phyloP scores from a whole-genome alignment of 352 stramenopile genomes.

The Phytophthora boehmeriae region DNA sequence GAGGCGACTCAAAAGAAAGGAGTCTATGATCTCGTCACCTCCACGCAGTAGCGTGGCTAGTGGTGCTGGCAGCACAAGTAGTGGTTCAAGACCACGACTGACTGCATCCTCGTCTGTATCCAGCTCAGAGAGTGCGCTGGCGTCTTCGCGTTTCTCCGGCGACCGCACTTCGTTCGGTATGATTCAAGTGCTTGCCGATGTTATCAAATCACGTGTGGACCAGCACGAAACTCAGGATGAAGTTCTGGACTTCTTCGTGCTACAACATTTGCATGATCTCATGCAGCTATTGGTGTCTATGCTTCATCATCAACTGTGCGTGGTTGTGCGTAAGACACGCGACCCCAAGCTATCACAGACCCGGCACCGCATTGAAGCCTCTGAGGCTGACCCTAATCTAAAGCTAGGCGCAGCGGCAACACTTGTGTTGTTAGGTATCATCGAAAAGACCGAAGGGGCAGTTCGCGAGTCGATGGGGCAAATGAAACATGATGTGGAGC shows the following conservation, averaged over 20 bases:
- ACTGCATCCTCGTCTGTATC: constrained; percentile 12
- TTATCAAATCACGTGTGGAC: constrained; percentile 41
- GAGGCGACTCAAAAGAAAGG: constrained; percentile 53
- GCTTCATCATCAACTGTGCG: constrained; percentile 70
- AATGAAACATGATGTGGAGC: constrained; percentile 19
- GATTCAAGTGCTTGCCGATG: constrained; percentile 65
- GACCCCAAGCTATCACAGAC: constrained; percentile 68
- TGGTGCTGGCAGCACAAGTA: constrained; percentile 1
- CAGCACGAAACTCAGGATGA: constrained; percentile 41
- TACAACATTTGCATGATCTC: constrained; percentile 54
- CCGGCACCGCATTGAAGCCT: constrained; percentile 38
- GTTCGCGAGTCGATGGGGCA: constrained; percentile 26
- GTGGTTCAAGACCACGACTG: constrained; percentile 15
- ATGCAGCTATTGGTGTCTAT: constrained; percentile 74
- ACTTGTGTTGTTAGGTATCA: constrained; percentile 25
- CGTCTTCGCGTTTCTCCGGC: constrained; percentile 56
- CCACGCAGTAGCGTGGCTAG: constrained; percentile 23
- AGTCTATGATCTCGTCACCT: constrained; percentile 76
- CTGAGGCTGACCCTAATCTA: constrained; percentile 17
- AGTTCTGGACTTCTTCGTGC: constrained; percentile 54
- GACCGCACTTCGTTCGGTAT: constrained; percentile 75
- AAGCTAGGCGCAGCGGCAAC: constrained; percentile 29
- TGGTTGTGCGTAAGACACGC: constrained; percentile 63
- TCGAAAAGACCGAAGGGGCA: constrained; percentile 27
- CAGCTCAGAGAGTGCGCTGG: constrained; percentile 15